Evolutionary conservation across 176 grass and related monocot species (phyloP).

Genomic region (Olyra latifolia): DNA sequence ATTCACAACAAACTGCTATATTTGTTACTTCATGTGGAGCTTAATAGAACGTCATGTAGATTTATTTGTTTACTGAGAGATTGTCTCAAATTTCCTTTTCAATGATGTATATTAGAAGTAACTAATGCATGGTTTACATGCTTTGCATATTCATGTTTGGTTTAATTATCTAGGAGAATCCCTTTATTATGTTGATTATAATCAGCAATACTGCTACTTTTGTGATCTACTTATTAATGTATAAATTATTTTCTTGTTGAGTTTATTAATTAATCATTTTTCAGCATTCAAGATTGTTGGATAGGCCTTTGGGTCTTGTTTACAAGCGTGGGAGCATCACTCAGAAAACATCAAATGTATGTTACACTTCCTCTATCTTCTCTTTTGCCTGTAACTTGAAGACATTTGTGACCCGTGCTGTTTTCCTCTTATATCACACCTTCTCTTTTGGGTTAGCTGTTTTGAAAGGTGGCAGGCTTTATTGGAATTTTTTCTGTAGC

Average conservation of each 20-base stretch:
- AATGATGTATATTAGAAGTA: neutral
- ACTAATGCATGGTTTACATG: neutral
- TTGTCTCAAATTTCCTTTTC: neutral
- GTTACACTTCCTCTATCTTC: neutral
- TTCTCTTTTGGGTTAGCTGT: neutral
- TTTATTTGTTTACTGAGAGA: neutral
- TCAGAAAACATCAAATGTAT: constrained; percentile 89
- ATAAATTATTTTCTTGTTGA: constrained; percentile 20
- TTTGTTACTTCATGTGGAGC: constrained; percentile 9
- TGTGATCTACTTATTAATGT: constrained; percentile 16
- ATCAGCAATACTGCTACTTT: neutral
- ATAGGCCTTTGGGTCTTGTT: constrained; percentile 81
- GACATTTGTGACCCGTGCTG: neutral
- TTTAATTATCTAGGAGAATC: neutral
- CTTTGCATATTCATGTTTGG: neutral
- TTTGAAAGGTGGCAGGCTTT: neutral
- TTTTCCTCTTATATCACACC: constrained; percentile 8
- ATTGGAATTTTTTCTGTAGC: neutral
- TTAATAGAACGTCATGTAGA: neutral
- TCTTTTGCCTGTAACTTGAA: constrained; percentile 3
- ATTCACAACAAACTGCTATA: neutral
- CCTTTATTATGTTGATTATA: constrained; percentile 30
- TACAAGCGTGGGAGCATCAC: constrained; percentile 84
- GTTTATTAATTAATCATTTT: constrained; percentile 31
- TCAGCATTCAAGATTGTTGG: constrained; percentile 84